Evolutionary conservation across 345 rosid genomes (phyloP).

Genomic region (Conringia planisiliqua): DNA sequence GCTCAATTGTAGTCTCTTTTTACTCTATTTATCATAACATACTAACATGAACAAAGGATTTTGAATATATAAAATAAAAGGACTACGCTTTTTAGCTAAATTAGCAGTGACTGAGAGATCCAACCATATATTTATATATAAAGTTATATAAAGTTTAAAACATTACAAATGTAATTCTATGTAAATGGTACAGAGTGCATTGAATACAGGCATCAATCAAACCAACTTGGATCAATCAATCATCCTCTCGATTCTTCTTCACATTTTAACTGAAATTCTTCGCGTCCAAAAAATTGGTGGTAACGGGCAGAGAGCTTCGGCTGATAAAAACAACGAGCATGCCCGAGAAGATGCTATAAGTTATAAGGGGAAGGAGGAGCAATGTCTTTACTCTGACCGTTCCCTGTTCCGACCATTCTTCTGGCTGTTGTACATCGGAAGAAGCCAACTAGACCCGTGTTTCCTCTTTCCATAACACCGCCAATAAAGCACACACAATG

Average conservation of each 20-base stretch:
- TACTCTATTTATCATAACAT: neutral
- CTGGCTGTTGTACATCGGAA: constrained; percentile 65
- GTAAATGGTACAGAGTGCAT: constrained; percentile 26
- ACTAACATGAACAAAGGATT: neutral
- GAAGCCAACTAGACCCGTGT: constrained; percentile 63
- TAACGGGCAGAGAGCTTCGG: constrained; percentile 35
- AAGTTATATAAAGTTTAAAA: neutral
- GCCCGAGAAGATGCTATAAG: constrained; percentile 30
- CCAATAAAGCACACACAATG: constrained; percentile 61
- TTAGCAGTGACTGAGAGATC: neutral
- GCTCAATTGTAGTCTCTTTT: neutral
- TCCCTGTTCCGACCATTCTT: constrained; percentile 56
- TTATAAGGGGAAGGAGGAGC: neutral
- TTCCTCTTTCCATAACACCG: constrained; percentile 81
- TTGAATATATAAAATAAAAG: neutral
- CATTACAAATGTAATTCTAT: constrained; percentile 25
- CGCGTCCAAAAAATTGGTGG: constrained; percentile 31
- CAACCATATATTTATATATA: neutral
- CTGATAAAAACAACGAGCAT: constrained; percentile 35
- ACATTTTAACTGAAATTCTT: constrained; percentile 9
- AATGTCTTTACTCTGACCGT: constrained; percentile 63
- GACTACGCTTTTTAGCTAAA: neutral
- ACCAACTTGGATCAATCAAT: constrained; percentile 29
- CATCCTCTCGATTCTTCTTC: constrained; percentile 19
- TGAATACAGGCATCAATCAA: constrained; percentile 18